These are phyloP conservation scores for Vigna angularis DNA, from an alignment of 306 rosid species.

Conservation along the genomic window DNA sequence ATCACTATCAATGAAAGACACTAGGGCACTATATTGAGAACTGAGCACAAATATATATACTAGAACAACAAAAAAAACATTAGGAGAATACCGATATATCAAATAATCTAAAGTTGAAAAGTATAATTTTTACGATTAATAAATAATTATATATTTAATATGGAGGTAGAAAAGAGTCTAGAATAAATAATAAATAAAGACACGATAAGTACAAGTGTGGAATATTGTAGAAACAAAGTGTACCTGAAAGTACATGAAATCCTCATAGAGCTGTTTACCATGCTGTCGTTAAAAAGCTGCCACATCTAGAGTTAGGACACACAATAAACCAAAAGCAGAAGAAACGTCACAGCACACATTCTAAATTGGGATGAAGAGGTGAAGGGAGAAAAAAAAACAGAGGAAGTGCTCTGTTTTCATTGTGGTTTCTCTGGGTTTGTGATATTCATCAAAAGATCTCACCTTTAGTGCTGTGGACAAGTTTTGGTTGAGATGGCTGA, in stretches of 20 bases:
- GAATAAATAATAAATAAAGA: not conserved
- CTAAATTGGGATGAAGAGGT: not conserved
- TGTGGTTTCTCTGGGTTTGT: slow-evolving; percentile 3
- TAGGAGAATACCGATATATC: not conserved
- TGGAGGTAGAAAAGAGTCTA: not conserved
- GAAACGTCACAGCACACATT: not conserved
- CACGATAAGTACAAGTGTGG: not conserved
- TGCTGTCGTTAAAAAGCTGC: slow-evolving; percentile 32
- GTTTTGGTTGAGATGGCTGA: slow-evolving; percentile 50
- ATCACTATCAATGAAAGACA: not conserved
- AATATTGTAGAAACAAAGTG: slow-evolving; percentile 34
- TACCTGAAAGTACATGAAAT: slow-evolving; percentile 47
- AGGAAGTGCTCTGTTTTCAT: slow-evolving; percentile 27
- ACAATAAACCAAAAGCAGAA: not conserved
- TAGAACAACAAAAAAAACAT: too few species aligned
- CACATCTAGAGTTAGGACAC: slow-evolving; percentile 34
- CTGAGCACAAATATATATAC: not conserved
- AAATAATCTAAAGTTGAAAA: not conserved
- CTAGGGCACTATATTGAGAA: not conserved
- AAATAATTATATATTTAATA: not conserved
- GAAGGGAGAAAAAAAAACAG: not conserved
- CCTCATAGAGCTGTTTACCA: slow-evolving; percentile 32
- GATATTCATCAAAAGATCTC: not conserved
- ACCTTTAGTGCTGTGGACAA: not conserved
- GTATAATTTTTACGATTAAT: not conserved